Evolutionary conservation across 106 monocot species (phyloP).

Genomic region (Acanthochlamys bracteata): DNA sequence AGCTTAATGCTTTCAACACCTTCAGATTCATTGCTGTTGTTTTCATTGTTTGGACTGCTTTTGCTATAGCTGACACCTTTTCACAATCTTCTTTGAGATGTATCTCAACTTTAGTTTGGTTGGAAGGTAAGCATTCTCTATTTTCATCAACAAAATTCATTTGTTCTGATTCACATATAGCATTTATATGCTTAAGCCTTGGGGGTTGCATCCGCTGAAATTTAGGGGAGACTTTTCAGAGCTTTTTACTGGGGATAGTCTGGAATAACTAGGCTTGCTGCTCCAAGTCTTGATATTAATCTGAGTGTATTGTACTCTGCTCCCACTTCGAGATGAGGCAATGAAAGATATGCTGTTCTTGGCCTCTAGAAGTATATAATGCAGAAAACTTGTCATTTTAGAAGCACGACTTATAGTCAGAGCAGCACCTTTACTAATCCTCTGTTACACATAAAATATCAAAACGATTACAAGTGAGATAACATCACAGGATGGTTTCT

Average conservation of each 20-base stretch:
- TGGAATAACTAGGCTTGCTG: not conserved
- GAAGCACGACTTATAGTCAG: no score
- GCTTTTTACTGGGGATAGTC: not conserved
- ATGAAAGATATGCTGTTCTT: no score
- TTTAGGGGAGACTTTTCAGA: not conserved
- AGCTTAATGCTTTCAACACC: conserved; percentile 18
- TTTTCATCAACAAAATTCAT: not conserved
- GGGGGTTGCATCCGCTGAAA: not conserved
- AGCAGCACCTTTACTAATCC: no score
- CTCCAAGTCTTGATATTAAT: not conserved
- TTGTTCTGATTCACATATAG: not conserved
- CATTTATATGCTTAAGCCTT: conserved; percentile 4
- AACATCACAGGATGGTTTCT: no score
- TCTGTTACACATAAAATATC: no score
- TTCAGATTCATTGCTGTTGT: not conserved
- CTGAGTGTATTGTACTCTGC: not conserved
- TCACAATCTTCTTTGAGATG: not conserved
- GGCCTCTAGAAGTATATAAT: no score
- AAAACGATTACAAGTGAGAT: no score
- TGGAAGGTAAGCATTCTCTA: not conserved
- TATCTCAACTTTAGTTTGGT: not conserved
- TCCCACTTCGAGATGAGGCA: no score
- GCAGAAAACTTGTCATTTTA: no score
- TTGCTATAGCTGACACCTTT: not conserved
- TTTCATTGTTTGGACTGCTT: not conserved